A percentile compares a stretch with the other conserved stretches of the same genome.
Evolutionary conservation across 2,329 filamentous ascomycete genomes (phyloP).

Genomic region (Helminthosporium solani): DNA sequence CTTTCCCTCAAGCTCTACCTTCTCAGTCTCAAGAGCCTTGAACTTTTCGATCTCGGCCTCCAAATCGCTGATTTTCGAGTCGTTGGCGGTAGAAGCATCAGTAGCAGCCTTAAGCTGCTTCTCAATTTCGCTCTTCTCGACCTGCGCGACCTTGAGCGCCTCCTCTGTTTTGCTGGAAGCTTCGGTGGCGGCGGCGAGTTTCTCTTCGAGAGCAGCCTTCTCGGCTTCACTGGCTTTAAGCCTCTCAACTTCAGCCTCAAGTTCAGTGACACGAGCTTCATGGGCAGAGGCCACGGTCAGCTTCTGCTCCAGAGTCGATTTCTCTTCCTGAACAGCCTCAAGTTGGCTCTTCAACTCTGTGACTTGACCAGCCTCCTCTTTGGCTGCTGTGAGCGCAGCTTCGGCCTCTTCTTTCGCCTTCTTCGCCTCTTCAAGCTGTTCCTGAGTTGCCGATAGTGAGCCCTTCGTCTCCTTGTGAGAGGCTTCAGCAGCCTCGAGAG

Average conservation of each 20-base stretch:
- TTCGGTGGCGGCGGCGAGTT: slow-evolving; percentile 8
- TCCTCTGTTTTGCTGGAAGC: no score
- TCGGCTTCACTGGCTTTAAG: slow-evolving; percentile 14
- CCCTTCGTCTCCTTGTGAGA: slow-evolving; percentile 18
- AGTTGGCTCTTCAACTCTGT: slow-evolving; percentile 22
- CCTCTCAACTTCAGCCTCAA: slow-evolving; percentile 10
- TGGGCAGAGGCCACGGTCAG: slow-evolving; percentile 11
- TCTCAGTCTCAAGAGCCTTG: slow-evolving; percentile 13
- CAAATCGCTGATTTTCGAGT: slow-evolving; percentile 24
- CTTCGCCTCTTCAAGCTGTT: slow-evolving; percentile 11
- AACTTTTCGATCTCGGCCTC: slow-evolving; percentile 11
- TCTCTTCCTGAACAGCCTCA: slow-evolving; percentile 8
- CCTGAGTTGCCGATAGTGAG: slow-evolving; percentile 12
- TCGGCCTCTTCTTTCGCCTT: slow-evolving; percentile 12
- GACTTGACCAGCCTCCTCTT: slow-evolving; percentile 9
- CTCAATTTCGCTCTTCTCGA: slow-evolving; percentile 6
- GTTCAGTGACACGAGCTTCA: slow-evolving; percentile 23
- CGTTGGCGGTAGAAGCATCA: slow-evolving; percentile 9
- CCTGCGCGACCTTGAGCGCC: neutral
- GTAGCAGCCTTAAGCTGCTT: slow-evolving; percentile 10
- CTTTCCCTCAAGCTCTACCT: slow-evolving; percentile 10
- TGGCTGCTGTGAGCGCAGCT: slow-evolving; percentile 3
- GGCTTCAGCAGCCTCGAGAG: slow-evolving; percentile 16
- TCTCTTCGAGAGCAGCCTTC: slow-evolving; percentile 10
- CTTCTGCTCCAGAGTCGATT: slow-evolving; percentile 6